A percentile compares a stretch with the other conserved stretches of the same genome.
phyloP scores from a whole-genome alignment of 768 basidiomycete genomes.

The Pholiota conissans region DNA sequence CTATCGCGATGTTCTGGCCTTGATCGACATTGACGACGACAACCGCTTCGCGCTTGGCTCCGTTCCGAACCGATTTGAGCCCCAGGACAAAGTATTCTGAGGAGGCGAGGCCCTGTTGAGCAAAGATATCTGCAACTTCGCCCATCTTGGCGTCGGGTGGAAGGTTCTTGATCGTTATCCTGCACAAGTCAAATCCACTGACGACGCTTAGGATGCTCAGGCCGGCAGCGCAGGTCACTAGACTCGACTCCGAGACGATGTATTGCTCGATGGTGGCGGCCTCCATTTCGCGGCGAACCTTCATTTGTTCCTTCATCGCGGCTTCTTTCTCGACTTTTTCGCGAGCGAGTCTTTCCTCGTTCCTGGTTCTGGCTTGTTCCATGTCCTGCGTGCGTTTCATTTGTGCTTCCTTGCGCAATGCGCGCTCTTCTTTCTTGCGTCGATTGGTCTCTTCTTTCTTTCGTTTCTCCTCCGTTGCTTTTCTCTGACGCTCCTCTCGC shows the following conservation, averaged over 20 bases:
- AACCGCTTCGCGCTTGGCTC: conserved; percentile 36
- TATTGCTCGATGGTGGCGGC: conserved; percentile 41
- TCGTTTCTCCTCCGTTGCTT: background rate
- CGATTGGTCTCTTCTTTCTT: background rate
- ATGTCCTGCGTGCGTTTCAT: background rate
- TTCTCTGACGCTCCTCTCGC: background rate
- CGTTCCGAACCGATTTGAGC: conserved; percentile 8
- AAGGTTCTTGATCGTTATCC: conserved; percentile 45
- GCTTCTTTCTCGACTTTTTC: conserved; percentile 16
- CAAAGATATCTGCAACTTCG: conserved; percentile 45
- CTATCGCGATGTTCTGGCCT: conserved; percentile 38
- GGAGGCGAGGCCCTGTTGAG: conserved; percentile 21
- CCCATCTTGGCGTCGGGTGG: conserved; percentile 36
- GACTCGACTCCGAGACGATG: conserved; percentile 42
- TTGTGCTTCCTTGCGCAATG: background rate
- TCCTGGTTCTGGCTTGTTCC: conserved; percentile 9
- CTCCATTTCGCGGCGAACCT: conserved; percentile 29
- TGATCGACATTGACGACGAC: conserved; percentile 42
- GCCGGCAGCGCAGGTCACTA: conserved; percentile 53
- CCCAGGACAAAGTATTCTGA: conserved; percentile 28
- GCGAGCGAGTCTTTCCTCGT: conserved; percentile 10
- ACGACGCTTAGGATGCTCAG: conserved; percentile 43
- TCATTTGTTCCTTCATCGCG: conserved; percentile 1
- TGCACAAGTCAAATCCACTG: conserved; percentile 53
- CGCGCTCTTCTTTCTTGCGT: background rate